Percentiles rank a stretch among this genome's conserved stretches.
Evolutionary conservation across 176 grass and related monocot genomes (phyloP).

Genomic region (Phyllostachys edulis): DNA sequence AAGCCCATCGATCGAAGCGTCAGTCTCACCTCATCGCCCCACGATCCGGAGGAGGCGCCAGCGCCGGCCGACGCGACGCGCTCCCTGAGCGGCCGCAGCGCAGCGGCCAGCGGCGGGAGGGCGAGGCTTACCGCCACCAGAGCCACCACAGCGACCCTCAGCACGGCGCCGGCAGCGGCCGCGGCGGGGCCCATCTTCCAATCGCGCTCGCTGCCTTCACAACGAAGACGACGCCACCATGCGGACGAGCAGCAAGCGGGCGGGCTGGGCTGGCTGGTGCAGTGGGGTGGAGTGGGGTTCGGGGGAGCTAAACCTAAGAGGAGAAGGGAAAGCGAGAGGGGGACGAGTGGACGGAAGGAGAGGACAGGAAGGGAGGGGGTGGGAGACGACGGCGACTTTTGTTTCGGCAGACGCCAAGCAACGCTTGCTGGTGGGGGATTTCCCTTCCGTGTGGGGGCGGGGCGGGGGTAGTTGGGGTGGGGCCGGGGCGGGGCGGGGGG

Average conservation of each 20-base stretch:
- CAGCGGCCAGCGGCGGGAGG: conserved; percentile 35
- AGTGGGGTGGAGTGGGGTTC: neutral
- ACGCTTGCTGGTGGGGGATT: conserved; percentile 25
- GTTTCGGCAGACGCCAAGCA: conserved; percentile 41
- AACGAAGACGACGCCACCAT: conserved; percentile 29
- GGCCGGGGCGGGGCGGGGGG: too few relatives aligned
- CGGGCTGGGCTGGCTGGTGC: neutral
- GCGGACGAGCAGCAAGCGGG: neutral
- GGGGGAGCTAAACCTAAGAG: conserved; percentile 17
- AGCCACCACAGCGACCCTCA: conserved; percentile 30
- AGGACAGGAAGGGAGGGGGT: neutral
- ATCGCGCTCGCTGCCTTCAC: conserved; percentile 21
- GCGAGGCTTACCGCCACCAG: conserved; percentile 42
- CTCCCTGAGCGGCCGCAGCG: conserved; percentile 78
- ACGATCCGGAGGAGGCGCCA: conserved; percentile 46
- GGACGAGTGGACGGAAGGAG: neutral
- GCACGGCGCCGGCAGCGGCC: neutral
- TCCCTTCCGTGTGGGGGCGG: neutral
- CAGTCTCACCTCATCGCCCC: conserved; percentile 73
- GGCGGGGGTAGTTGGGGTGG: conserved; percentile 22
- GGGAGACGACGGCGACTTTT: conserved; percentile 38
- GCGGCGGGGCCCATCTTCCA: conserved; percentile 23
- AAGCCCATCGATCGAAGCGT: neutral
- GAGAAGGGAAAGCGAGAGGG: neutral
- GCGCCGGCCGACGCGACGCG: conserved; percentile 43